Evolutionary conservation across 306 rosid species (phyloP).

Genomic region (Malus asiatica): DNA sequence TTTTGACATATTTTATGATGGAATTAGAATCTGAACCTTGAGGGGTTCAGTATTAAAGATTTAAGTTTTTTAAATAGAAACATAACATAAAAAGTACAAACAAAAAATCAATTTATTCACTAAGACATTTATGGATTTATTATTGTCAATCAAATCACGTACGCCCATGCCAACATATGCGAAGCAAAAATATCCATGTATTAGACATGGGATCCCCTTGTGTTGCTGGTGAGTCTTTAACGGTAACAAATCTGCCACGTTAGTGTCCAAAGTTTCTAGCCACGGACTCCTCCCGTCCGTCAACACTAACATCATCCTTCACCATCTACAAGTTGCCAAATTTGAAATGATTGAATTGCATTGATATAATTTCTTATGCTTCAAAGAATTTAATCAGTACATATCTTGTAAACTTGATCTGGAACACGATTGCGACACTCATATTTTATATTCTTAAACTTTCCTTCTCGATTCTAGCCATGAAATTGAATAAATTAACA

Average conservation of each 20-base stretch:
- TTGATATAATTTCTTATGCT: neutral
- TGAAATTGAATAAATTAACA: accelerated
- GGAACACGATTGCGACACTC: too few relatives aligned
- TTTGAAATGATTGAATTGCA: neutral
- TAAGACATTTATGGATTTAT: accelerated
- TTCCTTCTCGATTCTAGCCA: too few relatives aligned
- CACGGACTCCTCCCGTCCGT: neutral
- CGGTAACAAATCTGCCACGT: neutral
- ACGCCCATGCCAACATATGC: too few relatives aligned
- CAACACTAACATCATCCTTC: neutral
- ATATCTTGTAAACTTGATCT: neutral
- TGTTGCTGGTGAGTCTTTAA: conserved; percentile 15
- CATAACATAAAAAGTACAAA: too few relatives aligned
- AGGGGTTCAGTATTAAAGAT: accelerated
- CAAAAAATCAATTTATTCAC: too few relatives aligned
- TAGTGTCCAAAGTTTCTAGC: conserved; percentile 10
- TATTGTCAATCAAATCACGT: too few relatives aligned
- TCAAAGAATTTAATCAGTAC: neutral
- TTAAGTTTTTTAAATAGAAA: too few relatives aligned
- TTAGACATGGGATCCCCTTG: conserved; percentile 10
- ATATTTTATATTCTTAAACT: too few relatives aligned
- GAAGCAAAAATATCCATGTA: conserved; percentile 15
- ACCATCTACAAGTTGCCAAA: neutral
- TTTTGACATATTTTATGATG: accelerated
- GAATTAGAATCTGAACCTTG: too few relatives aligned